phyloP scores from a whole-genome alignment of 1,284 basidiomycete species.

The Apiotrichum laibachii region DNA sequence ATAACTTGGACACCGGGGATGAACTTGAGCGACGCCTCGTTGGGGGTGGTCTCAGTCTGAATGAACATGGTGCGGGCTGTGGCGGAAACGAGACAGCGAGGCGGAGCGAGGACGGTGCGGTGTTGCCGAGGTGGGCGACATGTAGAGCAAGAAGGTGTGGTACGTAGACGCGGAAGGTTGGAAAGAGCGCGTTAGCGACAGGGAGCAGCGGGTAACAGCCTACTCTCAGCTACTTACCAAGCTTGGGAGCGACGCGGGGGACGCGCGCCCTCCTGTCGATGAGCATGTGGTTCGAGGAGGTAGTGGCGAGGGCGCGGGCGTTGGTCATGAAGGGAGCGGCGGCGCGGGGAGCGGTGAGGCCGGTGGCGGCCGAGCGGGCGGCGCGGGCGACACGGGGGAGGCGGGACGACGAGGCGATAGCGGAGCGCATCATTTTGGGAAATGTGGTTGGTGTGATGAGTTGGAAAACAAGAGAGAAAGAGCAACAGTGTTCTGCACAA shows the following conservation, averaged over 20 bases:
- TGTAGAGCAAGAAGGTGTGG: neutral
- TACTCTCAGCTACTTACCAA: neutral
- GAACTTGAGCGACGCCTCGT: conserved; percentile 97
- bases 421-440: conserved; percentile 23
- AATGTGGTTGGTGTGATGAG: neutral
- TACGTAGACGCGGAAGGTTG: neutral
- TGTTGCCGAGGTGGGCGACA: neutral
- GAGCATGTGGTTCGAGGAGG: conserved; percentile 2
- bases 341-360: conserved; percentile 3
- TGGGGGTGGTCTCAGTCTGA: conserved; percentile 94
- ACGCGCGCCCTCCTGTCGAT: conserved; percentile 9
- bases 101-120: neutral
- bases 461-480: neutral
- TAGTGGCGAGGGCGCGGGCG: conserved; percentile 20
- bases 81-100: neutral
- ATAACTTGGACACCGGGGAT: conserved; percentile 90
- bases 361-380: conserved; percentile 1
- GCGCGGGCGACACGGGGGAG: neutral
- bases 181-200: neutral
- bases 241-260: conserved; percentile 11
- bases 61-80: conserved; percentile 90
- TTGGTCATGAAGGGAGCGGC: conserved; percentile 2
- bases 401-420: conserved; percentile 37
- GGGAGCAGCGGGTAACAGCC: no score
- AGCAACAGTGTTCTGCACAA: conserved; percentile 1